Percentiles rank a stretch among this genome's conserved stretches.
phyloP scores from a whole-genome alignment of 2,329 filamentous ascomycete genomes.

The Lachnellula cervina region DNA sequence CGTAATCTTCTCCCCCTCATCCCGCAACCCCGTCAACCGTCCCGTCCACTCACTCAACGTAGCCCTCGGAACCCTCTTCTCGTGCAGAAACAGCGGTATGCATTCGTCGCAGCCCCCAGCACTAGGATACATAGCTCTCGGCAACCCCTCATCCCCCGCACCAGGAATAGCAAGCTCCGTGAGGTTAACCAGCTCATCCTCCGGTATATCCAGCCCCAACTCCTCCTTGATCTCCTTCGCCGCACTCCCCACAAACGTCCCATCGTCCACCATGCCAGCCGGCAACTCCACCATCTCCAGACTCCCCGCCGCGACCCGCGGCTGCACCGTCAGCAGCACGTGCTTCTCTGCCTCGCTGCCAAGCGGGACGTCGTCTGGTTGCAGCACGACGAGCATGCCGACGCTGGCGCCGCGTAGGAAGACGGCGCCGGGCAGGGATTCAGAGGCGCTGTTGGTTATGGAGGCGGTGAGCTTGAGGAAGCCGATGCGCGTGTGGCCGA shows the following conservation, averaged over 20 bases:
- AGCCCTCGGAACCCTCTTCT: constrained; percentile 45
- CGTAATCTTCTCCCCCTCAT: constrained; percentile 57
- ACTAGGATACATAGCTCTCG: constrained; percentile 51
- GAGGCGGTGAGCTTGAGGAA: constrained; percentile 52
- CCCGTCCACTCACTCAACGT: constrained; percentile 52
- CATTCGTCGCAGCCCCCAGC: constrained; percentile 58
- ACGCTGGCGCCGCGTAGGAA: constrained; percentile 58
- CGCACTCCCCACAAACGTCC: constrained; percentile 51
- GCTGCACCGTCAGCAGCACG: constrained; percentile 55
- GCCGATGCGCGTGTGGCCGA: constrained; percentile 43
- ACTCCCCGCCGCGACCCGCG: constrained; percentile 51
- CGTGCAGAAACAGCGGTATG: constrained; percentile 53
- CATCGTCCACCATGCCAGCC: constrained; percentile 54
- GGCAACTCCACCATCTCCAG: constrained; percentile 52
- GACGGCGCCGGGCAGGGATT: constrained; percentile 48
- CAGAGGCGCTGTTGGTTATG: constrained; percentile 44
- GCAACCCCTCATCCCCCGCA: constrained; percentile 34
- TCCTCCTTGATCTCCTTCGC: constrained; percentile 59
- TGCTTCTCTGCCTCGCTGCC: constrained; percentile 44
- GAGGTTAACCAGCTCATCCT: constrained; percentile 46
- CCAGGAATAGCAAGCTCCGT: constrained; percentile 49
- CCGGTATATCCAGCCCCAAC: constrained; percentile 48
- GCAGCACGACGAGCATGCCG: constrained; percentile 45
- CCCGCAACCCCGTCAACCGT: constrained; percentile 51
- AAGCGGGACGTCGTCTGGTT: constrained; percentile 41